A percentile compares a stretch with the other conserved stretches of the same genome.
These are phyloP conservation scores for Aspergillus vadensis DNA, from an alignment of 2,329 filamentous ascomycete species.

Conservation along the genomic window DNA sequence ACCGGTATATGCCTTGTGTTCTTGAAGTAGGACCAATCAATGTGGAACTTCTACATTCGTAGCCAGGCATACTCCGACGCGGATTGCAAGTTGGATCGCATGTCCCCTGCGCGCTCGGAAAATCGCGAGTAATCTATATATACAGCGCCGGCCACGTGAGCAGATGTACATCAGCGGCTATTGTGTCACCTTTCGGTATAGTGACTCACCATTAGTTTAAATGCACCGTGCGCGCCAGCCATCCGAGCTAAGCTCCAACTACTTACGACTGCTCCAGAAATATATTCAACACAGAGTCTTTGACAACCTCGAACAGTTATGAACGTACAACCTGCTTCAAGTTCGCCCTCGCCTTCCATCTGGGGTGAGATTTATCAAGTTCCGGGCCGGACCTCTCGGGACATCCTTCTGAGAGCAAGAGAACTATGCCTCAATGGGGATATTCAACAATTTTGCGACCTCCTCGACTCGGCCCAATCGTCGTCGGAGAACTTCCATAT, in stretches of 20 bases:
- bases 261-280: neutral
- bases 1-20: neutral
- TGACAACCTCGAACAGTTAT: no score
- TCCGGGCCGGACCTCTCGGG: neutral
- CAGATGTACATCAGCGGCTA: neutral
- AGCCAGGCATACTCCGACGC: neutral
- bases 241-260: neutral
- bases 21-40: no score
- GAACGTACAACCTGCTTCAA: neutral
- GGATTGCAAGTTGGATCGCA: neutral
- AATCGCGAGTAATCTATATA: neutral
- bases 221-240: neutral
- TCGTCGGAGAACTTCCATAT: constrained; percentile 16
- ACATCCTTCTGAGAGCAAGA: neutral
- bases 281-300: neutral
- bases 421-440: neutral
- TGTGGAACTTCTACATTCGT: neutral
- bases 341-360: neutral
- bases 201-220: neutral
- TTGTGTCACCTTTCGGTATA: neutral
- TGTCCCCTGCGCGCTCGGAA: neutral
- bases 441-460: constrained; percentile 12
- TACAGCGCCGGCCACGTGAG: neutral
- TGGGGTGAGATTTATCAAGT: neutral
- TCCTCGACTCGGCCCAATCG: constrained; percentile 9